Conservation (phyloP, 495 filamentous ascomycete genomes). For the Cryomyces antarcticus region DNA sequence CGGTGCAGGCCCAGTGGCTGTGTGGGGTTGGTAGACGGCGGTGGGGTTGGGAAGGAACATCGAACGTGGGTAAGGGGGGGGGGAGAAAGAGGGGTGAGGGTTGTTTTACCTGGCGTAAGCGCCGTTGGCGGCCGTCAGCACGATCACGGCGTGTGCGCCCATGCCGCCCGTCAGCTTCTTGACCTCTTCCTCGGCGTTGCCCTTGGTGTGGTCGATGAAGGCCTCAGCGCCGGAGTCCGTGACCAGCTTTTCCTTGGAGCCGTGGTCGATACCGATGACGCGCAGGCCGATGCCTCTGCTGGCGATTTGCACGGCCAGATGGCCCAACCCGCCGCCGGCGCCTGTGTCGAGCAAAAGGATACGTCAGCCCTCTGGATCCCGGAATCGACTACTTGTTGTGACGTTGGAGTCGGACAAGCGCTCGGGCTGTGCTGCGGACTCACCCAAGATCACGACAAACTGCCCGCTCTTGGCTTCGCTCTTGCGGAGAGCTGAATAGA, state of each 20-base stretch:
- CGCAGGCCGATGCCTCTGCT: constrained; percentile 40
- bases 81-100: neutral
- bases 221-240: constrained; percentile 41
- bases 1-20: too few species aligned
- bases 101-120: constrained; percentile 29
- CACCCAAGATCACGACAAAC: constrained; percentile 40
- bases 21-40: too few species aligned
- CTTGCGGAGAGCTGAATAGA: constrained; percentile 26
- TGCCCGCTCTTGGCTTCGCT: constrained; percentile 36
- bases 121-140: constrained; percentile 41
- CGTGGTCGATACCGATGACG: constrained; percentile 49
- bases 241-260: constrained; percentile 39
- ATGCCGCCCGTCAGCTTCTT: constrained; percentile 37
- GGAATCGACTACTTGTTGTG: too few species aligned
- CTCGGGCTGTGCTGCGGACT: neutral
- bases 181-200: constrained; percentile 28
- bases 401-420: neutral
- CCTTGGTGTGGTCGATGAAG: constrained; percentile 42
- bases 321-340: constrained; percentile 46
- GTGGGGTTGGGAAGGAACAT: neutral
- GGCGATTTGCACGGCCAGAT: constrained; percentile 46
- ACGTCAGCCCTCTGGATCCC: neutral
- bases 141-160: constrained; percentile 42
- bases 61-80: neutral
- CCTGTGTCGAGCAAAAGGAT: constrained; percentile 7